These are phyloP conservation scores for Talaromyces sp. DNA, from an alignment of 2,329 filamentous ascomycete species.

Conservation along the genomic window DNA sequence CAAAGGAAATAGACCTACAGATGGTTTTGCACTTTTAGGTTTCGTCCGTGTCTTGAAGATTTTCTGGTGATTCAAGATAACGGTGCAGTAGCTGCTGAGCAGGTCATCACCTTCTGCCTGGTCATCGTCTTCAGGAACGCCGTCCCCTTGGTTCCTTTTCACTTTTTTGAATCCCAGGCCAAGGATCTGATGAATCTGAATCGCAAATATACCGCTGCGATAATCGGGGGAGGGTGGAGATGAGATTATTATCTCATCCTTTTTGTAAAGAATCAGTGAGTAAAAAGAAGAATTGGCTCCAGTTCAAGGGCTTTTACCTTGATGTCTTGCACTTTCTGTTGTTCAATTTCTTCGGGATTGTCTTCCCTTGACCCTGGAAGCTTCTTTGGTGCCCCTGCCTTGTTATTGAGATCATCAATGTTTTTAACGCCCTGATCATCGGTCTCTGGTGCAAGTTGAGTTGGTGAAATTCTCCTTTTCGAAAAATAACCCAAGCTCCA, in stretches of 20 bases:
- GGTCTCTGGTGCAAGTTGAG: neutral
- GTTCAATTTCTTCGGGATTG: neutral
- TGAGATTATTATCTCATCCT: conserved; percentile 1
- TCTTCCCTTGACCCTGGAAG: neutral
- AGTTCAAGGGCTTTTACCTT: conserved; percentile 1
- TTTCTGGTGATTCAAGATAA: neutral
- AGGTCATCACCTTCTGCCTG: conserved; percentile 2
- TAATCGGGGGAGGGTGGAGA: conserved; percentile 1
- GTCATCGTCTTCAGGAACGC: neutral
- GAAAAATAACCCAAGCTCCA: conserved; percentile 2
- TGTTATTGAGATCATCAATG: neutral
- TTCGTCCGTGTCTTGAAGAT: conserved; percentile 1
- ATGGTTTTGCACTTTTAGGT: conserved; percentile 2
- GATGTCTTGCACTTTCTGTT: neutral
- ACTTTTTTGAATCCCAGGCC: conserved; percentile 1
- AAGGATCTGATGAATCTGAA: conserved; percentile 3
- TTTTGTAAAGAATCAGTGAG: conserved; percentile 1
- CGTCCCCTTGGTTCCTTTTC: conserved; percentile 1
- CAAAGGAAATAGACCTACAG: conserved; percentile 1
- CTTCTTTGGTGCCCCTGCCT: neutral
- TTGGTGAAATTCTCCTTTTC: neutral
- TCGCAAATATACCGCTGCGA: neutral
- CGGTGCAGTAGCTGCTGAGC: conserved; percentile 2
- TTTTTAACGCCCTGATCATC: conserved; percentile 1
- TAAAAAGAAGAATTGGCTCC: neutral